Base-by-base conservation (phyloP, 352 stramenopile genomes). In the Phytophthora boehmeriae region DNA sequence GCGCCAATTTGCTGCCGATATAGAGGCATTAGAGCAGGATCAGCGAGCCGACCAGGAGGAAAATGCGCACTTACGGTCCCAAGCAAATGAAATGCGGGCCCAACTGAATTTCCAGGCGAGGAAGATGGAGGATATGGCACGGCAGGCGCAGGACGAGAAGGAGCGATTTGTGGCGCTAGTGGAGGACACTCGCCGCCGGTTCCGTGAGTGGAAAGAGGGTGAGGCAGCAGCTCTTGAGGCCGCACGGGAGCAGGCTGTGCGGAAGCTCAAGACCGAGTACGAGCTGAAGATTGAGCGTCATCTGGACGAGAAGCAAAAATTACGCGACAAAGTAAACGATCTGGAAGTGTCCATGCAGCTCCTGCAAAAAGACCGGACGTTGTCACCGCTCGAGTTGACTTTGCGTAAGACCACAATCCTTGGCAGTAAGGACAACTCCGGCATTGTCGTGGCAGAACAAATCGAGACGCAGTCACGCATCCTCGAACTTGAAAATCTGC, bases 301-400 rank as follows among this genome's bases (percentile, higher is more conserved):
- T 39, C 83, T 87, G 49, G 76, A 89, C 25, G 83, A 92, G 44
- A 92, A 88, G 42, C 70, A 89, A 28, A 92, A 92, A 51, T 51
- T 92, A 1, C 78, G 82, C 1, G 82, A 90, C 4, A 89, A 90
- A 43, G 80, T 89, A 9, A 84, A 88, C 42, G 83, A 92, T 46
- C 66, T 92, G 10, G 83, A 90, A 38, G 83, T 89, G 5, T 86
- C 80, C 8, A 60, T 88, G 14, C 74, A 78, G 19, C 48, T 90
- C 0, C 67, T 90, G 66, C 80, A 90, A 43, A 90, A 88, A 42
- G 75, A 89, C 50, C 76, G 76, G 0, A 65, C 70, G 2, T 56
- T 91, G 14, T 91, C 82, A 1, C 82, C 82, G 2, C 54, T 89
- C 5, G 82, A 91, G 49, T 57, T 91, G 10, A 88, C 71, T 46